Evolutionary conservation across 768 basidiomycete species (phyloP).

Genomic region (Hemileccinum impolitum): DNA sequence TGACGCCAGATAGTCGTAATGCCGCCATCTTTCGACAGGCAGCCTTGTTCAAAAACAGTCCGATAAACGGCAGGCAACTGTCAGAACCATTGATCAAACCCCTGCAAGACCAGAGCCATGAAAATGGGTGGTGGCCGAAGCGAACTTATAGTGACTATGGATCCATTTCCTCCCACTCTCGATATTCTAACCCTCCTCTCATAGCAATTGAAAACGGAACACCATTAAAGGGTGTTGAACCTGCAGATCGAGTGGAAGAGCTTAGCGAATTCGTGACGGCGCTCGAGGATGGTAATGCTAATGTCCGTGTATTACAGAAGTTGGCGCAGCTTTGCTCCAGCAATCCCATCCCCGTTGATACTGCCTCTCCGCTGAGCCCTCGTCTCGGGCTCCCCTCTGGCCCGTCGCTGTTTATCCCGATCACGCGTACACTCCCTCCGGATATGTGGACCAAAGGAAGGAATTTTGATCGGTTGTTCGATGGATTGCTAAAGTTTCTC

Average conservation of each 20-base stretch:
- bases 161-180: neutral
- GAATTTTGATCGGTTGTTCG: slow-evolving; percentile 68
- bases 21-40: slow-evolving; percentile 66
- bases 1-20: slow-evolving; percentile 63
- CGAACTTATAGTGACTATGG: slow-evolving; percentile 59
- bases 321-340: slow-evolving; percentile 60
- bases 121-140: slow-evolving; percentile 84
- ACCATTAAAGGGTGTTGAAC: slow-evolving; percentile 38
- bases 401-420: slow-evolving; percentile 54
- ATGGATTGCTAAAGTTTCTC: slow-evolving; percentile 60
- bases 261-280: slow-evolving; percentile 51
- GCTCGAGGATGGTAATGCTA: slow-evolving; percentile 51
- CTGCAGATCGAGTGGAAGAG: slow-evolving; percentile 44
- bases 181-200: slow-evolving; percentile 8
- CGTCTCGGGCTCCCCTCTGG: slow-evolving; percentile 48
- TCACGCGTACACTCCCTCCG: slow-evolving; percentile 35
- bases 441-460: slow-evolving; percentile 74
- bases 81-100: slow-evolving; percentile 65
- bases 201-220: slow-evolving; percentile 44
- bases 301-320: slow-evolving; percentile 57
- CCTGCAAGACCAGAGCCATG: slow-evolving; percentile 61
- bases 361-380: slow-evolving; percentile 52
- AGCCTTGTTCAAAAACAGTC: slow-evolving; percentile 80
- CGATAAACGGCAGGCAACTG: slow-evolving; percentile 49
- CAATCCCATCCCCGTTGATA: slow-evolving; percentile 45